Evolutionary conservation across 1,284 basidiomycete genomes (phyloP), one percentile per base, ranked within the genome.

Genomic region (Singerocomus inundabilis): DNA sequence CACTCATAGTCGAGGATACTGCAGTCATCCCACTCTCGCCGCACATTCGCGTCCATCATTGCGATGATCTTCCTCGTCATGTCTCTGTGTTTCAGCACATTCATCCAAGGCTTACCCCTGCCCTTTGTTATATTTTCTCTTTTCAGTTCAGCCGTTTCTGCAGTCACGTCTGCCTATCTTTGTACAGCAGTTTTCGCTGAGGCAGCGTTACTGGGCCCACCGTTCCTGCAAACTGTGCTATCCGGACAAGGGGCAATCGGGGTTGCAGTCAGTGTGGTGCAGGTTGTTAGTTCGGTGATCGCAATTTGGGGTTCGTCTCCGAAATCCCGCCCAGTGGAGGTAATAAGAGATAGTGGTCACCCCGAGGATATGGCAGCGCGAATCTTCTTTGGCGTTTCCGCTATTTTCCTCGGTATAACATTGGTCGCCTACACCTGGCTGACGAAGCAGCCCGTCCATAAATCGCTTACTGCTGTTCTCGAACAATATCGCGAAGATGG

Each of bases 221-320:
- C 73, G 11, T 81, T 81, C 7, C 77, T 91, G 52, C 87, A 89
- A 65, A 71, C 81, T 7, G 73, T 84, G 61, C 79, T 91, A 74
- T 78, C 87, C 1, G 88, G 89, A 7, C 88, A 91, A 61, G 88
- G 85, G 5, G 85, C 84, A 0, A 79, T 90, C 0, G 89, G 82
- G 0, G 85, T 91, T 6, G 81, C 77, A 3, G 81, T 91, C 47
- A 87, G 85, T 55, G 71, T 73, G 2, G 80, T 90, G 1, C 86
- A 91, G 59, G 78, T 88, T n/a, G 59, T 81, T 37, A 85, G 84
- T 52, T 76, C 85, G 5, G 62, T 73, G 0, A 70, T 78, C 5
- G 84, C 84, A 12, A 70, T 85, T 6, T 71, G 72, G 72, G 68
- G 70, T 8, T 69, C 72, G 37, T 61, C 76, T 5, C 62, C 59